Evolutionary conservation across 177 flowering plant genomes (phyloP).

Genomic region (Vitis hybrid): DNA sequence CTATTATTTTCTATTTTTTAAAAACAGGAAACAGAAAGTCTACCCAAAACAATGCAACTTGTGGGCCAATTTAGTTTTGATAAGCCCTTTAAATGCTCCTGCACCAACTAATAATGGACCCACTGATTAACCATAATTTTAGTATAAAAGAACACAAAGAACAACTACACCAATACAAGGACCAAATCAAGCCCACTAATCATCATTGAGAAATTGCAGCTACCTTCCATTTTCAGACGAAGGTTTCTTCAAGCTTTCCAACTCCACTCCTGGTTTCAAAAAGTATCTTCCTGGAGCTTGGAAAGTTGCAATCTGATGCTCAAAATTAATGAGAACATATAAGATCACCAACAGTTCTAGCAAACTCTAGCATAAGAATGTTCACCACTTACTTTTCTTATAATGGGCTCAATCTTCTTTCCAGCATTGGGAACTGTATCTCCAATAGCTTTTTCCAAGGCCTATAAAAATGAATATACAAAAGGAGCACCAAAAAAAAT

Average conservation of each 20-base stretch:
- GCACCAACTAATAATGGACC: too few relatives aligned
- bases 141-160: background rate
- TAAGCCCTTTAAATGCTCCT: too few relatives aligned
- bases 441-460: conserved; percentile 78
- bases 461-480: conserved; percentile 33
- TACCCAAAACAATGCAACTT: too few relatives aligned
- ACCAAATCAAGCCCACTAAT: background rate
- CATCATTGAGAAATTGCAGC: conserved; percentile 4
- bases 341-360: conserved; percentile 10
- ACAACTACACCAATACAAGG: background rate
- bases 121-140: too few relatives aligned
- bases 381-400: conserved; percentile 57
- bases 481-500: background rate
- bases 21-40: too few relatives aligned
- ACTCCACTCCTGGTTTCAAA: conserved; percentile 63
- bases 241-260: conserved; percentile 61
- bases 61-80: too few relatives aligned
- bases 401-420: conserved; percentile 62
- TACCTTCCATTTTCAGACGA: conserved; percentile 75
- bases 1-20: too few relatives aligned
- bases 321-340: conserved; percentile 27
- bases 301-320: conserved; percentile 77
- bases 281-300: conserved; percentile 84
- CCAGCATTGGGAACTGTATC: conserved; percentile 57
- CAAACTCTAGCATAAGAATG: conserved; percentile 12